These are phyloP conservation scores for Jackrogersella minutella DNA, from an alignment of 495 filamentous ascomycete genomes.

Conservation along the genomic window DNA sequence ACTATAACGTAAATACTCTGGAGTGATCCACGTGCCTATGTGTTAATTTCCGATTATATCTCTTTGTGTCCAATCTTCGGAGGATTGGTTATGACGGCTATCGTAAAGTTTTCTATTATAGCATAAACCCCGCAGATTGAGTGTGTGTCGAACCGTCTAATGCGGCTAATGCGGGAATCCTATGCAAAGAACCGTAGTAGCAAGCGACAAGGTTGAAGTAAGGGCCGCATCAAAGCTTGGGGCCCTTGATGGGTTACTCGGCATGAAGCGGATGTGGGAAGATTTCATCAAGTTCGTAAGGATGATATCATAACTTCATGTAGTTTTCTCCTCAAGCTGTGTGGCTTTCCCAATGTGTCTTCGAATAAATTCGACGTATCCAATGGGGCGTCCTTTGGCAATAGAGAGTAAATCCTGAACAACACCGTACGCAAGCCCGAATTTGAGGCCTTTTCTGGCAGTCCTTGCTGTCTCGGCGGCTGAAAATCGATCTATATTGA, in stretches of 20 bases:
- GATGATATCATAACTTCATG: conserved; percentile 8
- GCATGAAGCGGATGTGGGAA: conserved; percentile 6
- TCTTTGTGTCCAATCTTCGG: not conserved
- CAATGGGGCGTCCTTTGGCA: conserved; percentile 70
- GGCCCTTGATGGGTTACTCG: not conserved
- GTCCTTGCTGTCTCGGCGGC: conserved; percentile 83
- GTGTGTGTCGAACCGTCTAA: not conserved
- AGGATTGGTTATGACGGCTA: not conserved
- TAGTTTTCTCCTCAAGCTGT: conserved; percentile 29
- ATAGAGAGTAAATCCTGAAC: conserved; percentile 74
- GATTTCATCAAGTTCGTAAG: not conserved
- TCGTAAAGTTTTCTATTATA: conserved; percentile 2
- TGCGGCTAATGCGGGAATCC: conserved; percentile 13
- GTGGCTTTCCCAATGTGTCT: conserved; percentile 47
- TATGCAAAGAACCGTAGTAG: conserved; percentile 12
- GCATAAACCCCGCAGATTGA: conserved; percentile 12
- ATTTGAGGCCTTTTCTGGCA: conserved; percentile 77
- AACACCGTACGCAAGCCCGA: conserved; percentile 82
- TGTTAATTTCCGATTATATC: conserved; percentile 10
- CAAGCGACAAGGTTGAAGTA: not conserved
- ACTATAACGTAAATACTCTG: conserved; percentile 35
- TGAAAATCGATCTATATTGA: conserved; percentile 74
- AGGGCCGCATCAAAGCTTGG: not conserved
- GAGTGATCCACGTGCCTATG: conserved; percentile 10
- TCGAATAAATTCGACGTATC: conserved; percentile 74